Percentiles rank a stretch among this genome's conserved stretches.
Conservation (phyloP, 345 rosid species). For the Boechera stricta region DNA sequence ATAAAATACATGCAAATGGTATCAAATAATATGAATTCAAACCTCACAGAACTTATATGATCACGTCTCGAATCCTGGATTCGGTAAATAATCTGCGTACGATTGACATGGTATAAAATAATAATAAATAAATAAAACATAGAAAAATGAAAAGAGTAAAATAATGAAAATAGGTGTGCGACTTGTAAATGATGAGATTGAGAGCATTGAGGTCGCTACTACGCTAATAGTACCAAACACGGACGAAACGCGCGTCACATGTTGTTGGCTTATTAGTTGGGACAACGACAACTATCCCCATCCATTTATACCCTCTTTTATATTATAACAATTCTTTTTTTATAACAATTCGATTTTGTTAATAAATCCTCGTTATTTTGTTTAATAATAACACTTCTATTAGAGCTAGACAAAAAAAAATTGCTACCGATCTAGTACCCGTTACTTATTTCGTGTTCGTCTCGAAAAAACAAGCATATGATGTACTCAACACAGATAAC, state of each 20-base stretch:
- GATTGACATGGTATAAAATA: conserved; percentile 8
- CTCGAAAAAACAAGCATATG: too few relatives aligned
- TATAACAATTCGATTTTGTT: background rate
- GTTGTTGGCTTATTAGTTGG: conserved; percentile 28
- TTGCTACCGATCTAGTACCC: too few relatives aligned
- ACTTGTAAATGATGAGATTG: conserved; percentile 20
- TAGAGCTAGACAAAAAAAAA: too few relatives aligned
- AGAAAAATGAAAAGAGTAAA: background rate
- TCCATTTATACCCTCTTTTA: conserved; percentile 3
- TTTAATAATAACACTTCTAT: too few relatives aligned
- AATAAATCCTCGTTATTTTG: background rate
- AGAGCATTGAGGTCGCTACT: conserved; percentile 12
- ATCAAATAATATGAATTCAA: background rate
- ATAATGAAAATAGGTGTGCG: conserved; percentile 27
- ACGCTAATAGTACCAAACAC: conserved; percentile 36
- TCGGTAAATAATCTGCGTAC: conserved; percentile 30
- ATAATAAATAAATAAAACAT: background rate
- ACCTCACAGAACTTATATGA: conserved; percentile 33
- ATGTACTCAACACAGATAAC: too few relatives aligned
- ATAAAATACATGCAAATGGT: background rate
- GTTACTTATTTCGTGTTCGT: too few relatives aligned
- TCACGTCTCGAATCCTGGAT: background rate
- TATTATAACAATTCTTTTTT: background rate
- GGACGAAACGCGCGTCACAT: conserved; percentile 43
- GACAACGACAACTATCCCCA: conserved; percentile 36